A percentile compares a stretch with the other conserved stretches of the same genome.
Evolutionary conservation across 2,329 filamentous ascomycete species (phyloP).

Genomic region (Aspergillus novoparasiticus): DNA sequence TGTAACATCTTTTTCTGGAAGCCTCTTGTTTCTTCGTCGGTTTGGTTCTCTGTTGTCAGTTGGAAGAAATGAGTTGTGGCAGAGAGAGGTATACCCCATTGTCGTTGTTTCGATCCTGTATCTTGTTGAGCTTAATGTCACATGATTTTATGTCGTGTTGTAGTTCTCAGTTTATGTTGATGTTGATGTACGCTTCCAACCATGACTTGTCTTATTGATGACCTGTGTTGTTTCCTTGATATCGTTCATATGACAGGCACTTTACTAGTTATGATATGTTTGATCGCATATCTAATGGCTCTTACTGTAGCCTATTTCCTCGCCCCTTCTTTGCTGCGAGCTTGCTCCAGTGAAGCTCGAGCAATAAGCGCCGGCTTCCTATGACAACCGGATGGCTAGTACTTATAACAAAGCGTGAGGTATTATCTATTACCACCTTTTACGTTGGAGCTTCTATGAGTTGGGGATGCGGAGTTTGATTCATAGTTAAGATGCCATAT

Average conservation of each 20-base stretch:
- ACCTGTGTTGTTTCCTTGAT: neutral
- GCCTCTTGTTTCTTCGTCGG: constrained; percentile 3
- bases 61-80: constrained; percentile 4
- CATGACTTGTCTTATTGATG: neutral
- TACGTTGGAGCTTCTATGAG: too few species aligned
- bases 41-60: neutral
- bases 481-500: too few species aligned
- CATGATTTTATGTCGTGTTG: neutral
- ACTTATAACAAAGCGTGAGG: too few species aligned
- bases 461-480: too few species aligned
- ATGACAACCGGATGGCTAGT: neutral
- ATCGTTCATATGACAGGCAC: neutral
- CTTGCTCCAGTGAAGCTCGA: neutral
- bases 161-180: neutral
- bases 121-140: neutral
- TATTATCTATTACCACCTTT: too few species aligned
- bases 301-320: neutral
- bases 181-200: neutral
- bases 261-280: neutral
- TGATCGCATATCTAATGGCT: neutral
- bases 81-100: constrained; percentile 4
- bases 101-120: neutral
- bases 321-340: neutral
- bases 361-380: neutral
- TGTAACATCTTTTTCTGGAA: constrained; percentile 4